Conservation (phyloP, 768 basidiomycete species). For the Artomyces pyxidatus region DNA sequence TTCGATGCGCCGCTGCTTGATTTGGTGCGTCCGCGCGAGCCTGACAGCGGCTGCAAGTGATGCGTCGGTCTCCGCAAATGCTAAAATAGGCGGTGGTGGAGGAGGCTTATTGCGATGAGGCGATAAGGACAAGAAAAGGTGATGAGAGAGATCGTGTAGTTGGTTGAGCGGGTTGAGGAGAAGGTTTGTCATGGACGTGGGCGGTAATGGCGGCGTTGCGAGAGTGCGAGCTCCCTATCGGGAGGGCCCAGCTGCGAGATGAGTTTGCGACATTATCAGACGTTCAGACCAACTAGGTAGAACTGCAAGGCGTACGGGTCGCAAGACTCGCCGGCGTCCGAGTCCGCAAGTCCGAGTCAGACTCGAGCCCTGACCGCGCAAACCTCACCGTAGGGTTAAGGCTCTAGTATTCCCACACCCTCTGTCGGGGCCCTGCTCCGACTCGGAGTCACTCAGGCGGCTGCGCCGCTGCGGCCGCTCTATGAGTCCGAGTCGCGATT, state of each 20-base stretch:
- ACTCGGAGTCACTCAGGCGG: too few relatives aligned
- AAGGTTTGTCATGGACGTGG: slow-evolving; percentile 49
- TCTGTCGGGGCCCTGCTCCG: neutral
- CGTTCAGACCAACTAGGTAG: neutral
- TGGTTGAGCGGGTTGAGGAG: slow-evolving; percentile 56
- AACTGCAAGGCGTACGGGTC: too few relatives aligned
- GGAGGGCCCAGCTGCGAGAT: neutral
- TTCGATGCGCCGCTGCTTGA: slow-evolving; percentile 69
- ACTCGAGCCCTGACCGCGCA: too few relatives aligned
- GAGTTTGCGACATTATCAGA: neutral
- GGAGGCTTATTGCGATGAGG: slow-evolving; percentile 57
- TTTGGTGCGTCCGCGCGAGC: slow-evolving; percentile 62
- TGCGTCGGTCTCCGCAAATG: slow-evolving; percentile 57
- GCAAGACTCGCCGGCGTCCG: too few relatives aligned
- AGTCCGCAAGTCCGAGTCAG: too few relatives aligned
- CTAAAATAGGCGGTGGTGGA: slow-evolving; percentile 45
- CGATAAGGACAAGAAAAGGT: slow-evolving; percentile 66
- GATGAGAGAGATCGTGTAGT: slow-evolving; percentile 55
- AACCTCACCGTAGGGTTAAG: neutral
- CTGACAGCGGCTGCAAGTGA: slow-evolving; percentile 57
- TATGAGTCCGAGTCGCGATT: neutral
- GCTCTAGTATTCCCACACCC: neutral
- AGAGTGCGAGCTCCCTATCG: neutral
- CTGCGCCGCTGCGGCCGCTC: too few relatives aligned
- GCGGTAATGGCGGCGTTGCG: neutral